phyloP scores from a whole-genome alignment of 352 stramenopile species.

The Pythium aquatile region DNA sequence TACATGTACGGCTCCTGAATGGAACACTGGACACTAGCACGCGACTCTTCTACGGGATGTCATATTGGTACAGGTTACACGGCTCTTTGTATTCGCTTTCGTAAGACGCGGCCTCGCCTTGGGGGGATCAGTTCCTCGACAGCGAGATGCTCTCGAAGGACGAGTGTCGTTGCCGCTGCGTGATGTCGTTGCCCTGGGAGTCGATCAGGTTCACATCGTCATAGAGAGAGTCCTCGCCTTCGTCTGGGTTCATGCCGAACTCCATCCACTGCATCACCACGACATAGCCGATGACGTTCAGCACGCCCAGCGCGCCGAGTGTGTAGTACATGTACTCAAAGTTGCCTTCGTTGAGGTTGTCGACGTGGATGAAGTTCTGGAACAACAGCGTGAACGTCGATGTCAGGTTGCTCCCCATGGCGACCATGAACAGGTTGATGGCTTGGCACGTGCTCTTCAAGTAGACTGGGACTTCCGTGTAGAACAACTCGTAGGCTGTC shows the following conservation, averaged over 20 bases:
- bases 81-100: background rate
- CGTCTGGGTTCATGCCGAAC: conserved; percentile 80
- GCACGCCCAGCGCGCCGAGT: conserved; percentile 59
- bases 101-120: background rate
- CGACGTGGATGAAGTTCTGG: conserved; percentile 64
- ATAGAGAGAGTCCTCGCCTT: conserved; percentile 69
- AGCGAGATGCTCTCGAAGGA: conserved; percentile 79
- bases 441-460: conserved; percentile 87
- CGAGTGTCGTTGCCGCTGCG: conserved; percentile 62
- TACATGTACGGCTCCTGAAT: background rate
- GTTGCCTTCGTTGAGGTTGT: conserved; percentile 75
- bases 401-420: conserved; percentile 86
- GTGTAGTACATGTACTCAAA: conserved; percentile 92
- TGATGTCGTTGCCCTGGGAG: conserved; percentile 64
- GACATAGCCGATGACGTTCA: conserved; percentile 77
- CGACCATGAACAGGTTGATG: conserved; percentile 88
- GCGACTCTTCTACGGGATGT: conserved; percentile 11
- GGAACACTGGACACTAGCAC: background rate
- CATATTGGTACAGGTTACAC: conserved; percentile 13
- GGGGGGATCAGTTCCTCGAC: conserved; percentile 22
- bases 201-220: conserved; percentile 45
- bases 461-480: conserved; percentile 85
- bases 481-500: conserved; percentile 86
- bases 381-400: conserved; percentile 88
- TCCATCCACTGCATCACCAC: conserved; percentile 86